Conservation (phyloP, 1,139 yeast genomes). For the Magnusiomyces ingens region DNA sequence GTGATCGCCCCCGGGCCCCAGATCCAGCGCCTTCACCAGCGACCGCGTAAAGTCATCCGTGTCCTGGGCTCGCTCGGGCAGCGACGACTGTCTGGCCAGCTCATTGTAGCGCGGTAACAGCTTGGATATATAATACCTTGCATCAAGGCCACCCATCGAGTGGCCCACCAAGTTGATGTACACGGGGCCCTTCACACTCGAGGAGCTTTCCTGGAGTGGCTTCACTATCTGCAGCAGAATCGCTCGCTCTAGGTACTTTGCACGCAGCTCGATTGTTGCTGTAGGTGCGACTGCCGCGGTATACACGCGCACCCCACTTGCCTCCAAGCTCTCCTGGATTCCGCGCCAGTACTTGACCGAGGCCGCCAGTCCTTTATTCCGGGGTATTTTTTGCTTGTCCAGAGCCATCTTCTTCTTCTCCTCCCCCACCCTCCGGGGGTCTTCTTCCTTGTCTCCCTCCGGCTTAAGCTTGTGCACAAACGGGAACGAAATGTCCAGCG, state of each 20-base stretch:
- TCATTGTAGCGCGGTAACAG: constrained; percentile 44
- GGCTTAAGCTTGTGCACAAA: no score
- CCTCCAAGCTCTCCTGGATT: constrained; percentile 52
- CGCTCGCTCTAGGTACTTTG: constrained; percentile 48
- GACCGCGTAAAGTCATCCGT: no score
- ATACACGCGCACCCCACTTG: constrained; percentile 59
- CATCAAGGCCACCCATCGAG: constrained; percentile 91
- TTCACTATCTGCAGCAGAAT: constrained; percentile 40
- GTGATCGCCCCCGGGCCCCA: no score
- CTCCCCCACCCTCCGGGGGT: no score
- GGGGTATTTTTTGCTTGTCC: no score
- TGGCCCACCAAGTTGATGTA: constrained; percentile 71
- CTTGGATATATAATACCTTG: constrained; percentile 63
- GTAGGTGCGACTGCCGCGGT: constrained; percentile 80
- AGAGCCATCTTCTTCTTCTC: no score
- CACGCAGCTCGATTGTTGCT: constrained; percentile 67
- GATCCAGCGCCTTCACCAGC: no score
- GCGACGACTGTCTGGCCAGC: constrained; percentile 32
- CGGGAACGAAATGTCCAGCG: constrained; percentile 10
- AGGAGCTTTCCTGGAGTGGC: constrained; percentile 18
- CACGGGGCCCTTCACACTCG: constrained; percentile 9
- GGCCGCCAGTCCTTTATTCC: no score
- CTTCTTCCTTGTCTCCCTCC: no score
- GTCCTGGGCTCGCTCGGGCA: not conserved
- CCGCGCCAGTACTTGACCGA: constrained; percentile 74